Base-by-base conservation (phyloP, 1,139 yeast genomes). In the Candida tetrigidarum region DNA sequence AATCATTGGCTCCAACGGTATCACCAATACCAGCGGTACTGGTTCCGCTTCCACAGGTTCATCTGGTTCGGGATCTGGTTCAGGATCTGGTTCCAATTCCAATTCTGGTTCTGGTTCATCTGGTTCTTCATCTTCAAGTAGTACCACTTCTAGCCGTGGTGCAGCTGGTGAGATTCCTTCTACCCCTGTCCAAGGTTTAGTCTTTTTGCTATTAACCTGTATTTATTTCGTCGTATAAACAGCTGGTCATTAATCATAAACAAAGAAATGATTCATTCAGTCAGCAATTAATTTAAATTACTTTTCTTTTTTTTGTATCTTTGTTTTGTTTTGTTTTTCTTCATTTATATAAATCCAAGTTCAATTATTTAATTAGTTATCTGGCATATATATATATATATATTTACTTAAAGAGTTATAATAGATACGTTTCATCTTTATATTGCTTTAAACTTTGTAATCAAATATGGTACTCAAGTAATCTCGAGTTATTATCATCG, bases 401-500 rank as follows among this genome's bases (percentile, higher is more conserved):
- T 30, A 16, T 30, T 19, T 19, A 11, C 18, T 32, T 32, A 29
- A 14, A 29, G 19, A 15, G 8, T 36, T 19, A 15, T 36, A 22
- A 36, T 26, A 36, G 30, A 36, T 9, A 36, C 5, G 20, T 16
- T 19, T 16, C 41, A 12, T 14, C 6, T 10, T 22, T 12, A 23
- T 12, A 7, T 19, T 6, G 20, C 6, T 12, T 7, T 15, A 5
- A 5, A 16, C 4, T 28, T 28, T 28, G 9, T 5, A 19, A 29
- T 45, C 54, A 70, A 39, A 69, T 57, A 53, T 71, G 78, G 47
- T 71, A 74, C 47, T 71, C 78, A 37, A 67, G 56, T 48, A 71
- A 53, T 41, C 67, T 58, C 10, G 62, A 57, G 19, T 64, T 61
- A 27, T 69, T 70, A 14, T 61, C 59, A 15, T 58, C 55, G 39